phyloP scores from a whole-genome alignment of 441 rosid species.

The Pelargonium citronellum region DNA sequence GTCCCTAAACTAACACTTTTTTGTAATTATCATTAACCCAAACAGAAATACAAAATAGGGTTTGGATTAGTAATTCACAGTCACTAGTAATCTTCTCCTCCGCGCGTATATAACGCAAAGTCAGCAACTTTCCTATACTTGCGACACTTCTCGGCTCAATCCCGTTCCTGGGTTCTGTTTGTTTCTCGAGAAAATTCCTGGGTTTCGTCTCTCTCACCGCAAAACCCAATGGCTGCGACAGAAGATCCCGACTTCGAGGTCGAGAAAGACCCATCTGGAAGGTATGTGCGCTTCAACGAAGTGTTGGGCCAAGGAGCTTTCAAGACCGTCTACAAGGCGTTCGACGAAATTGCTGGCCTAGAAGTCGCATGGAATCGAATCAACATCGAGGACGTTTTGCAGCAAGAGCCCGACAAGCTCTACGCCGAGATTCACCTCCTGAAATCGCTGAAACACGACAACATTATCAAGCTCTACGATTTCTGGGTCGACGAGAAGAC shows the following conservation, averaged over 20 bases:
- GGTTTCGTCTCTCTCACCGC: not conserved
- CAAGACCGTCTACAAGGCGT: conserved; percentile 9
- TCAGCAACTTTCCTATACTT: too few relatives aligned
- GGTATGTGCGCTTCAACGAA: not conserved
- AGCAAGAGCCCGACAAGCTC: conserved; percentile 7
- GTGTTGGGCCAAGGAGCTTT: not conserved
- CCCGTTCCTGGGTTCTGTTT: too few relatives aligned
- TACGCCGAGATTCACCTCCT: conserved; percentile 6
- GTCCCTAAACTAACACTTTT: too few relatives aligned
- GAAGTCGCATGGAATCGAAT: conserved; percentile 3
- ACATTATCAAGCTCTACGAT: conserved; percentile 7
- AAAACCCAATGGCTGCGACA: not conserved
- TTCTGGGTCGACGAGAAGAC: conserved; percentile 1
- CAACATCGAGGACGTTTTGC: not conserved
- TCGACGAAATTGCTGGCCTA: conserved; percentile 4
- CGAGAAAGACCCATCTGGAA: conserved; percentile 4
- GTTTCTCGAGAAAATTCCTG: not conserved
- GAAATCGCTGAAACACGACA: conserved; percentile 4
- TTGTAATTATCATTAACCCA: too few relatives aligned
- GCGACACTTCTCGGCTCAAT: too few relatives aligned
- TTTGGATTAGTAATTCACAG: too few relatives aligned
- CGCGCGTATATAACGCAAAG: too few relatives aligned
- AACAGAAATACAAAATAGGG: too few relatives aligned
- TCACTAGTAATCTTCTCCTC: too few relatives aligned
- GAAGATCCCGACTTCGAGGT: conserved; percentile 6